Conservation (phyloP, 2,329 filamentous ascomycete genomes). For the Hymenoscyphus occultus region DNA sequence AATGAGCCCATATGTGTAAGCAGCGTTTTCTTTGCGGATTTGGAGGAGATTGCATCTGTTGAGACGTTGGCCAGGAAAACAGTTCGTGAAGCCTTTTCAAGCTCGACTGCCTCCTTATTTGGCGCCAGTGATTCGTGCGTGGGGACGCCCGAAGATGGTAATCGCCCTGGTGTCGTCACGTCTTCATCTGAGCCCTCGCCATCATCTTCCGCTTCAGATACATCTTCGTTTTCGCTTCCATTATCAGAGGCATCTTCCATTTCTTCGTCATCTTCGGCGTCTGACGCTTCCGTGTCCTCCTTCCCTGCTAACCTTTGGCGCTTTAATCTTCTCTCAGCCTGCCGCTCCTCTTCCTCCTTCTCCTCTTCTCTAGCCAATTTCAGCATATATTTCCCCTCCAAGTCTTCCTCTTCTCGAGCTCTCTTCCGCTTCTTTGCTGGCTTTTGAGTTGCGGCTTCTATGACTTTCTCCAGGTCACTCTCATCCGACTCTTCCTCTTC, state of each 20-base stretch:
- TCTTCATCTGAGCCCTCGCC: constrained; percentile 32
- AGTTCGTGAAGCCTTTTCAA: constrained; percentile 85
- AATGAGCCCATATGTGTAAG: constrained; percentile 76
- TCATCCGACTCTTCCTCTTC: constrained; percentile 38
- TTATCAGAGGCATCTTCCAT: constrained; percentile 31
- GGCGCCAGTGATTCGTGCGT: constrained; percentile 55
- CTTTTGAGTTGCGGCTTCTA: constrained; percentile 43
- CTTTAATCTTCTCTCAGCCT: constrained; percentile 45
- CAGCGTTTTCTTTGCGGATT: constrained; percentile 74
- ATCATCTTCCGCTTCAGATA: constrained; percentile 30
- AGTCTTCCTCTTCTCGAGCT: constrained; percentile 57
- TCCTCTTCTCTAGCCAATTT: constrained; percentile 60
- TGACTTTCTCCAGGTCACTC: constrained; percentile 41
- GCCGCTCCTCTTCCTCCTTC: constrained; percentile 49
- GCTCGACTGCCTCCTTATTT: constrained; percentile 56
- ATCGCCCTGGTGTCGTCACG: constrained; percentile 39
- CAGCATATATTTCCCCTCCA: constrained; percentile 68
- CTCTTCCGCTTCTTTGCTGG: constrained; percentile 60
- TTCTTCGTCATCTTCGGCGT: constrained; percentile 32
- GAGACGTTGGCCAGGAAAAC: constrained; percentile 94
- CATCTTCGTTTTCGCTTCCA: constrained; percentile 28
- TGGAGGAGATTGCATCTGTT: constrained; percentile 75
- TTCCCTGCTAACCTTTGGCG: constrained; percentile 48
- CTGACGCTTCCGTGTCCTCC: constrained; percentile 36
- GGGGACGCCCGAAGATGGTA: constrained; percentile 41